Conservation (phyloP, 306 rosid genomes). For the Cucurbita argyrosperma region DNA sequence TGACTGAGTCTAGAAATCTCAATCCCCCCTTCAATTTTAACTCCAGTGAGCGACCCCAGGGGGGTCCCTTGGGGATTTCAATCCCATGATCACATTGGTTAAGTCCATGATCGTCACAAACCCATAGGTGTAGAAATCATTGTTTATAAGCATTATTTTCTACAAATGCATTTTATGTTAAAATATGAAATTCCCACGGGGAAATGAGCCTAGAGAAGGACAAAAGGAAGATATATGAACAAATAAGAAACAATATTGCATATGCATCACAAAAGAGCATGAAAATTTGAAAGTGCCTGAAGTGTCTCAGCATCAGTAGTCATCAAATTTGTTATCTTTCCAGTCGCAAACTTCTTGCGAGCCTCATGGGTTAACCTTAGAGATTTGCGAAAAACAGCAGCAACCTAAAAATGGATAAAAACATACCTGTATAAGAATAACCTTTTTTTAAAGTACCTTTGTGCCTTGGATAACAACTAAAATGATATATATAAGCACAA, state of each 20-base stretch:
- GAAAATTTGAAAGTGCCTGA: constrained; percentile 34
- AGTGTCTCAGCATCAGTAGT: constrained; percentile 92
- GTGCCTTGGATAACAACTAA: not conserved
- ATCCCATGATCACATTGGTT: not conserved
- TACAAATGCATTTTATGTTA: not conserved
- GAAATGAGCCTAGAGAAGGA: not conserved
- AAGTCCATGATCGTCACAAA: not conserved
- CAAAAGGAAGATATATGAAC: not conserved
- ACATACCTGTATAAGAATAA: not conserved
- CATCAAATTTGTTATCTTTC: constrained; percentile 96
- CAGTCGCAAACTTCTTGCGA: constrained; percentile 78
- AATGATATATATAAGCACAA: not conserved
- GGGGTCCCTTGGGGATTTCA: not conserved
- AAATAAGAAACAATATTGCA: constrained; percentile 1
- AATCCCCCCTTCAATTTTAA: not conserved
- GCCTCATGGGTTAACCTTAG: constrained; percentile 95
- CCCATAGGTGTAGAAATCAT: not conserved
- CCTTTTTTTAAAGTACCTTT: not conserved
- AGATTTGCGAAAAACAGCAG: constrained; percentile 92
- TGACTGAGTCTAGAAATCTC: not conserved
- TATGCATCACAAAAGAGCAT: not conserved
- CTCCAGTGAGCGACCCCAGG: not conserved
- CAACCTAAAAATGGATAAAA: constrained; percentile 34
- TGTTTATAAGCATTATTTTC: not conserved
- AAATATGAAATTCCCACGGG: not conserved